Percentiles rank a stretch among this genome's conserved stretches.
Conservation (phyloP, 2,329 filamentous ascomycete genomes). For the Phialophora expanda region DNA sequence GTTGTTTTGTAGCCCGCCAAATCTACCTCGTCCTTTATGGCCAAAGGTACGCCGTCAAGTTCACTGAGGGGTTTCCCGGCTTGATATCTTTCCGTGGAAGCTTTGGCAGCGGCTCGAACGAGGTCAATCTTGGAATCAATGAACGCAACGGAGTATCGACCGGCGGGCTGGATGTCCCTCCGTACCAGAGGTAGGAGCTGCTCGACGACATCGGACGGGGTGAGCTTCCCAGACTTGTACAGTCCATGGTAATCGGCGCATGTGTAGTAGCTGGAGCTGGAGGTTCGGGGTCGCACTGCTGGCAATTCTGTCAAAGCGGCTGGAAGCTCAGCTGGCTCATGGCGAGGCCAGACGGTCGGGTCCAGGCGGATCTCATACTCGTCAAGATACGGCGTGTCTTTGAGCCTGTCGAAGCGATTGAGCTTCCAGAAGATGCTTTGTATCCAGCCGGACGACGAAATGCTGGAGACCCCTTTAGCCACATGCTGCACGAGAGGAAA, state of each 20-base stretch:
- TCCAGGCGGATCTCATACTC: constrained; percentile 61
- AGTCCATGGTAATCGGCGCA: constrained; percentile 77
- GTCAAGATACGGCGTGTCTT: constrained; percentile 60
- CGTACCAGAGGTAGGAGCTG: constrained; percentile 73
- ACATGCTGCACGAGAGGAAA: background rate
- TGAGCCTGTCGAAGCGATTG: constrained; percentile 67
- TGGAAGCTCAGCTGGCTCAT: constrained; percentile 27
- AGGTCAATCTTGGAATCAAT: constrained; percentile 68
- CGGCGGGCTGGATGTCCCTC: constrained; percentile 59
- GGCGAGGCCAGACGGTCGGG: constrained; percentile 61
- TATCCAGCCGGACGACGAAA: constrained; percentile 65
- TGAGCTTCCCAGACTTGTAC: constrained; percentile 71
- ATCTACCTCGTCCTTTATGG: constrained; percentile 80
- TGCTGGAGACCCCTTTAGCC: constrained; percentile 45
- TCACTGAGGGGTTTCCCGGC: constrained; percentile 68
- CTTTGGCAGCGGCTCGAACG: constrained; percentile 70
- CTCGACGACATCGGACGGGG: constrained; percentile 73
- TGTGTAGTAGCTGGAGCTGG: constrained; percentile 64
- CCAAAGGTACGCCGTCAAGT: constrained; percentile 81
- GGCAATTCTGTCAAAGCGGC: constrained; percentile 38
- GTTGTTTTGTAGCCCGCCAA: constrained; percentile 72
- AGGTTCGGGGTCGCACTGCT: constrained; percentile 46
- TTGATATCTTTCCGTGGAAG: constrained; percentile 74
- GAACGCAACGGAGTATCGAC: constrained; percentile 74
- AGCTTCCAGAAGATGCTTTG: constrained; percentile 73